phyloP scores from a whole-genome alignment of 495 filamentous ascomycete genomes.

The Podospora pseudoanserina region DNA sequence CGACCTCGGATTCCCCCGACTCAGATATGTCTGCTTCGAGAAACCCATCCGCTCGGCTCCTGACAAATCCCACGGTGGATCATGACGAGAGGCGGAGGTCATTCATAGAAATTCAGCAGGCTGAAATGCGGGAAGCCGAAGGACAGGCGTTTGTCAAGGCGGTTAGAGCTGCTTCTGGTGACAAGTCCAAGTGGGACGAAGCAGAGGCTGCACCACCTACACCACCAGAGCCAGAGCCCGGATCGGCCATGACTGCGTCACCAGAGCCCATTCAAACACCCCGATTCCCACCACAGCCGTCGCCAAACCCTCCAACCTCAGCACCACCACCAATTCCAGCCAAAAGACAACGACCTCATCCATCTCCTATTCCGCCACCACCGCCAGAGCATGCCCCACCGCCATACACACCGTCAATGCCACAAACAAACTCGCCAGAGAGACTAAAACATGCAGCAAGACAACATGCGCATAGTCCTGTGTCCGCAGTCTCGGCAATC shows the following conservation, averaged over 20 bases:
- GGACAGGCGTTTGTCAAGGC: conserved; percentile 61
- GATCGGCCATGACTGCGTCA: conserved; percentile 25
- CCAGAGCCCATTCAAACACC: conserved; percentile 20
- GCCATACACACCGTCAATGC: conserved; percentile 10
- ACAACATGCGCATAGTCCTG: conserved; percentile 26
- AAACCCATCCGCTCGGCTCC: conserved; percentile 28
- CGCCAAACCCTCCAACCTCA: not conserved
- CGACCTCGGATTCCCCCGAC: conserved; percentile 27
- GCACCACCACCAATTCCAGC: conserved; percentile 9
- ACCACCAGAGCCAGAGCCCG: conserved; percentile 7
- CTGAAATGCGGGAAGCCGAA: conserved; percentile 72
- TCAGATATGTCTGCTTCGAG: conserved; percentile 30
- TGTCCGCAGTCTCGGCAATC: conserved; percentile 26
- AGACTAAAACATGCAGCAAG: conserved; percentile 17
- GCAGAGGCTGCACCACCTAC: conserved; percentile 8
- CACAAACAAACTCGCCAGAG: conserved; percentile 22
- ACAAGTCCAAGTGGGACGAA: conserved; percentile 27
- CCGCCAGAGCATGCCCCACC: conserved; percentile 17
- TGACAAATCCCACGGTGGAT: conserved; percentile 26
- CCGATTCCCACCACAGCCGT: conserved; percentile 6
- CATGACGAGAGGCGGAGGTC: conserved; percentile 47
- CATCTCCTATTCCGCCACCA: conserved; percentile 13
- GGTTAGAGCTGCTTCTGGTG: conserved; percentile 34
- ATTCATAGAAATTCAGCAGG: conserved; percentile 56
- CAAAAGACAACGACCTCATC: conserved; percentile 3